These are phyloP conservation scores for Harrya chromipes DNA, from an alignment of 768 basidiomycete genomes.

Conservation along the genomic window DNA sequence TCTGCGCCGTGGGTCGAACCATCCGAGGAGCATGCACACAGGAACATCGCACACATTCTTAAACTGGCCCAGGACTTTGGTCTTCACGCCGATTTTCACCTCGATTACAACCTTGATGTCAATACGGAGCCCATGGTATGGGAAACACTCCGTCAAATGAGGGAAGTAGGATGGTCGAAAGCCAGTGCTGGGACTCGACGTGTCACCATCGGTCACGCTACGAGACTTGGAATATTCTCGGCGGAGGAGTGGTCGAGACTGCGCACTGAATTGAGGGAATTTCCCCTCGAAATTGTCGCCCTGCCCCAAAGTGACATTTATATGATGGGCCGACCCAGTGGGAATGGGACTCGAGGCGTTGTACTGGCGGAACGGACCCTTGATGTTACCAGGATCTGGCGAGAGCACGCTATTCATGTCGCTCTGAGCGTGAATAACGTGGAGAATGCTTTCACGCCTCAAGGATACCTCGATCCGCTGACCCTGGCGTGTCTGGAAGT, in stretches of 20 bases:
- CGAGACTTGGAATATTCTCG: constrained; percentile 52
- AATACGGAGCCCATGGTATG: constrained; percentile 51
- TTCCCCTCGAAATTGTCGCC: constrained; percentile 53
- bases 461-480: constrained; percentile 63
- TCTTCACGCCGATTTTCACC: constrained; percentile 60
- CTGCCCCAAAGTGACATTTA: constrained; percentile 66
- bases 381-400: constrained; percentile 46
- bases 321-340: constrained; percentile 52
- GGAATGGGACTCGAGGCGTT: constrained; percentile 21
- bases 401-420: constrained; percentile 44
- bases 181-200: constrained; percentile 28
- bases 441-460: constrained; percentile 67
- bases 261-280: constrained; percentile 31
- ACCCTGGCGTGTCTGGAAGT: constrained; percentile 56
- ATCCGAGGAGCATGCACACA: constrained; percentile 42
- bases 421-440: constrained; percentile 65
- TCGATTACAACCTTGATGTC: constrained; percentile 62
- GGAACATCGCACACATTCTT: constrained; percentile 53
- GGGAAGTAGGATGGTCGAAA: constrained; percentile 26
- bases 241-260: constrained; percentile 44
- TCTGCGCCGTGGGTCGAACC: constrained; percentile 67
- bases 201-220: constrained; percentile 61
- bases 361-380: constrained; percentile 51
- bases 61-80: constrained; percentile 37
- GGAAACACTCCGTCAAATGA: constrained; percentile 46